Evolutionary conservation across 140 eudicot species (phyloP), one percentile per base, ranked within the genome.

Genomic region (Stevia rebaudiana): DNA sequence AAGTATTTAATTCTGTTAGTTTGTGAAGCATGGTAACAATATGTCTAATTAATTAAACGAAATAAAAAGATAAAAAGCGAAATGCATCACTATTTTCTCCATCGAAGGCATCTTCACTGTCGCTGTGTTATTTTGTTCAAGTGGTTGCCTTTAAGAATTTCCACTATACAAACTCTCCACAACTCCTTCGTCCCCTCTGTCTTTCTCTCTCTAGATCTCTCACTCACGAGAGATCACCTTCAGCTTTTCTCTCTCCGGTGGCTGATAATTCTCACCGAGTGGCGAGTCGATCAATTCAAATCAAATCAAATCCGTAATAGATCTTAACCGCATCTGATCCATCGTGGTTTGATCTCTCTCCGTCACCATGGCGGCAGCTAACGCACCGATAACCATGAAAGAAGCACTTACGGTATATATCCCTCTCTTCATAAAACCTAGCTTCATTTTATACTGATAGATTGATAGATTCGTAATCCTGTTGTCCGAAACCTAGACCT

Each of bases 331-430:
- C 67, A 73, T 76, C 69, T 68, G 73, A 76, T 79, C 84, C 68
- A 46, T 65, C 70, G 63, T 16, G 41, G 74, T 28, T 80, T 57
- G 76, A 75, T 60, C 82, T 77, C 47, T 42, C 19, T 39, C 47
- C 56, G 80, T 72, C 73, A 72, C 78, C 79, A 86, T 90, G 97
- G 95, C 95, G 85, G 94, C 97, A 60, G 95, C 95, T 31, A 90
- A 86, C 63, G 97, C 97, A 46, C 97, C 97, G 84, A 86, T 90
- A 81, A 80, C 88, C 47, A 90, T 90, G 94, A 84, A 84, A 68
- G 97, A 90, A 72, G 79, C 94, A 67, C 94, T 90, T 40, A 90
- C 97, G 97, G 97, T 90, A 79, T 21, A 25, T 6, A 8, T 25
- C 28, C 21, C 42, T 15, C 43, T 23, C 42, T 46, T 61, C 47